A percentile compares a stretch with the other conserved stretches of the same genome.
Evolutionary conservation across 225 moss, liverwort and hornwort genomes (phyloP).

Genomic region (Marchantia polymorpha): DNA sequence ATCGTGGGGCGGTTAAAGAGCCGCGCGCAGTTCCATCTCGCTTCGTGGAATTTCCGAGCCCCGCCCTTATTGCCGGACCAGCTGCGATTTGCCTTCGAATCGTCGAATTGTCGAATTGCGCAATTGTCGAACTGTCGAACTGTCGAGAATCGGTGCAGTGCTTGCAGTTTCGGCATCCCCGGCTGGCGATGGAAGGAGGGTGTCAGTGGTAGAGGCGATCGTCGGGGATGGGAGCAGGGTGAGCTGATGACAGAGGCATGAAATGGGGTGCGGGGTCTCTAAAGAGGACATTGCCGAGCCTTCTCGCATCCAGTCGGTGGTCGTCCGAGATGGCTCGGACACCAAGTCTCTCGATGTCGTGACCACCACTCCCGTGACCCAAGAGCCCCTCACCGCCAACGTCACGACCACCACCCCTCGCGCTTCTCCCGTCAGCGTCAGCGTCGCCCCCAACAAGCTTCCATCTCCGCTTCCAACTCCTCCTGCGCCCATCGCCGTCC

Average conservation of each 20-base stretch:
- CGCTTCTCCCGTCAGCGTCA: conserved; percentile 14
- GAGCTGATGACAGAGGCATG: not conserved
- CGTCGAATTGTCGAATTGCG: too few relatives aligned
- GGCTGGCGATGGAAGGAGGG: not conserved
- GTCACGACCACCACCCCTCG: not conserved
- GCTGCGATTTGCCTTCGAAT: not conserved
- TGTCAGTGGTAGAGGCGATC: not conserved
- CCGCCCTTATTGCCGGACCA: not conserved
- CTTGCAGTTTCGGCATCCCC: not conserved
- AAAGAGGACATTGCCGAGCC: conserved; percentile 39
- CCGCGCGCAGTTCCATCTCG: conserved; percentile 10
- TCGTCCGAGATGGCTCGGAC: conserved; percentile 31
- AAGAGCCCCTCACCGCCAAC: not conserved
- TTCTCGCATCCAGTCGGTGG: conserved; percentile 31
- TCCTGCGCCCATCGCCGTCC: not conserved
- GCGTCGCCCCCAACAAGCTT: not conserved
- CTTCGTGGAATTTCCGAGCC: not conserved
- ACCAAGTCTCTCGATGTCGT: conserved; percentile 33
- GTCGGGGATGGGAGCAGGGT: not conserved
- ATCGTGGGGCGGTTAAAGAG: conserved; percentile 22
- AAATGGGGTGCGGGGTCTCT: conserved; percentile 52
- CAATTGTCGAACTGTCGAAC: too few relatives aligned
- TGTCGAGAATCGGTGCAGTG: not conserved
- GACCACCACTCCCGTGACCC: conserved; percentile 9
- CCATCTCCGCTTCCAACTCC: conserved; percentile 1